Conservation (phyloP, 345 rosid species). For the Ricinus communis region DNA sequence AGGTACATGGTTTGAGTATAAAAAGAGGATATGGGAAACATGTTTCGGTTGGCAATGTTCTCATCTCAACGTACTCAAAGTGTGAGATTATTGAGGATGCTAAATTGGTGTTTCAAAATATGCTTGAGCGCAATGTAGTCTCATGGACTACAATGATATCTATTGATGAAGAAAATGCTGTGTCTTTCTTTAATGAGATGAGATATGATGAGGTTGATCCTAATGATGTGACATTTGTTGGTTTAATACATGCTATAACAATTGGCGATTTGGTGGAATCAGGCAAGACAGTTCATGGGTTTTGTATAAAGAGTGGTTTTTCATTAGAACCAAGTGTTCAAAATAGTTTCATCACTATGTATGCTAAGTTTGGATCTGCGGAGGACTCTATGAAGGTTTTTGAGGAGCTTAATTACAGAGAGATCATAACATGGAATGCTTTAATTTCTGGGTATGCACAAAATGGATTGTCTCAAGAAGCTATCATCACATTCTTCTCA, state of each 20-base stretch:
- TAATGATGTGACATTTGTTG: constrained; percentile 74
- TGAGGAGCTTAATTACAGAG: constrained; percentile 50
- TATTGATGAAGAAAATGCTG: constrained; percentile 47
- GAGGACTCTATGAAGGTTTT: constrained; percentile 57
- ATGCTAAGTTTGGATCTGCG: constrained; percentile 64
- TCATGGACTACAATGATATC: constrained; percentile 91
- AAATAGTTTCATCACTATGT: constrained; percentile 82
- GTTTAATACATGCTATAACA: constrained; percentile 57
- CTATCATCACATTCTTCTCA: constrained; percentile 46
- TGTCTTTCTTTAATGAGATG: constrained; percentile 63
- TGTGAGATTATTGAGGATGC: constrained; percentile 58
- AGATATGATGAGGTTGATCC: constrained; percentile 65
- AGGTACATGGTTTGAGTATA: constrained; percentile 68
- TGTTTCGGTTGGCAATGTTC: constrained; percentile 60
- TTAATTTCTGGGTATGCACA: constrained; percentile 77
- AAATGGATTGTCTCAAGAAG: constrained; percentile 58
- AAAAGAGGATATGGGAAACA: constrained; percentile 65
- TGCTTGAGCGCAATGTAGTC: constrained; percentile 67
- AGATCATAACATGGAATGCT: constrained; percentile 79
- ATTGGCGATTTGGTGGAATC: constrained; percentile 41
- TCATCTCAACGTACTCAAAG: constrained; percentile 72
- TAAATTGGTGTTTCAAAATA: constrained; percentile 48
- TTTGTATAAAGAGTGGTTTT: constrained; percentile 56
- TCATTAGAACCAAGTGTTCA: constrained; percentile 51
- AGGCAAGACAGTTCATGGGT: constrained; percentile 62